A percentile compares a stretch with the other conserved stretches of the same genome.
These are phyloP conservation scores for Lagenidium sp. DNA, from an alignment of 352 stramenopile genomes.

Conservation along the genomic window DNA sequence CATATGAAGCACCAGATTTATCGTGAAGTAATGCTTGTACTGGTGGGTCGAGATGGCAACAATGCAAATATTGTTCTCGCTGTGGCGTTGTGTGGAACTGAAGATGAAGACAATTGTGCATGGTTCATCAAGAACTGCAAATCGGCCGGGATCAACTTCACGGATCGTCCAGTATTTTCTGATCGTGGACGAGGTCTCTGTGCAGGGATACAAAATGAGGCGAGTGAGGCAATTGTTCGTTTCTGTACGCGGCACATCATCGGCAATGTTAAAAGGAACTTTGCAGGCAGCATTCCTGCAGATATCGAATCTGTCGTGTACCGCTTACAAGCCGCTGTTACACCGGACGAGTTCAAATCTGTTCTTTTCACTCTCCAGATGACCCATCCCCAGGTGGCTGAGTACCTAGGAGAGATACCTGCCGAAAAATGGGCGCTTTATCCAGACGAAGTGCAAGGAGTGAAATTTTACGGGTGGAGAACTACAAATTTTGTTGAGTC, in stretches of 20 bases:
- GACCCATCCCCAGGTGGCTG: background rate
- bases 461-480: background rate
- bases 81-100: constrained; percentile 25
- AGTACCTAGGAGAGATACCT: background rate
- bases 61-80: constrained; percentile 22
- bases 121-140: background rate
- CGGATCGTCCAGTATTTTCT: background rate
- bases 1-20: constrained; percentile 27
- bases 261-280: background rate
- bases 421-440: background rate
- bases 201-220: background rate
- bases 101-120: background rate
- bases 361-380: no score
- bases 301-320: background rate
- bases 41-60: constrained; percentile 33
- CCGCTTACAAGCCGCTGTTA: background rate
- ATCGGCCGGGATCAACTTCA: background rate
- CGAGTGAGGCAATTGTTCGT: background rate
- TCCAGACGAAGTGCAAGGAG: background rate
- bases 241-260: constrained; percentile 2
- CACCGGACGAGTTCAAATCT: background rate
- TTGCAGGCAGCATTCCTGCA: background rate
- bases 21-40: constrained; percentile 11
- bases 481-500: constrained; percentile 1
- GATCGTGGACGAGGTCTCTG: background rate